Conservation (phyloP, 176 grass and related monocot genomes). For the Typha latifolia region DNA sequence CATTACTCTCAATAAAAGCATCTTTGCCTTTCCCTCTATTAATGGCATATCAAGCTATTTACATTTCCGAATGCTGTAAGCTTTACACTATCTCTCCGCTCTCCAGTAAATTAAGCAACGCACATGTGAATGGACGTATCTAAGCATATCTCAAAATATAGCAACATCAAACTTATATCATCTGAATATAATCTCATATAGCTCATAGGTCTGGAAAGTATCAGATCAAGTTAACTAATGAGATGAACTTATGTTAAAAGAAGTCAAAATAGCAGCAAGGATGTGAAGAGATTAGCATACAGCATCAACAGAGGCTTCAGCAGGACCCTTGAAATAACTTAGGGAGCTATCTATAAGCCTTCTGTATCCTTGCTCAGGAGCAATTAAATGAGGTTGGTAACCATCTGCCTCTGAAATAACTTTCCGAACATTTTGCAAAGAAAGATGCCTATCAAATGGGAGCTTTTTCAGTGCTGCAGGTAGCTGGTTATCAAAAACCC, state of each 20-base stretch:
- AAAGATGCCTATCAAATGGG: slow-evolving; percentile 93
- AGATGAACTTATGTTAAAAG: not conserved
- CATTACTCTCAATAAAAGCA: too few relatives aligned
- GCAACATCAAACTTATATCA: too few relatives aligned
- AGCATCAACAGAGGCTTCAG: slow-evolving; percentile 96
- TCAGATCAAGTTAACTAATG: too few relatives aligned
- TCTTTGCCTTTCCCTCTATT: too few relatives aligned
- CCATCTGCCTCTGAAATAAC: slow-evolving; percentile 99
- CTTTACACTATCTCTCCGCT: too few relatives aligned
- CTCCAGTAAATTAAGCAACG: too few relatives aligned
- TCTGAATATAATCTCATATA: too few relatives aligned
- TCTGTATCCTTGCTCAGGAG: slow-evolving; percentile 96
- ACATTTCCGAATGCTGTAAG: too few relatives aligned
- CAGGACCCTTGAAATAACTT: slow-evolving; percentile 93
- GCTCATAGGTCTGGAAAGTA: too few relatives aligned
- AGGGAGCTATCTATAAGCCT: slow-evolving; percentile 97
- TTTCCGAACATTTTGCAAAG: slow-evolving; percentile 83
- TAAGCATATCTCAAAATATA: too few relatives aligned
- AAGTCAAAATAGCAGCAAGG: not conserved
- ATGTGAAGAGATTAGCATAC: slow-evolving; percentile 35
- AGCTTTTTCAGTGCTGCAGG: slow-evolving; percentile 95
- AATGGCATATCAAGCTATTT: too few relatives aligned
- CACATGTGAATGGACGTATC: too few relatives aligned
- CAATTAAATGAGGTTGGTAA: slow-evolving; percentile 99
- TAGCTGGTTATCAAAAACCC: slow-evolving; percentile 93